phyloP scores from a whole-genome alignment of 208 protist species.

The Acanthamoeba healyi region DNA sequence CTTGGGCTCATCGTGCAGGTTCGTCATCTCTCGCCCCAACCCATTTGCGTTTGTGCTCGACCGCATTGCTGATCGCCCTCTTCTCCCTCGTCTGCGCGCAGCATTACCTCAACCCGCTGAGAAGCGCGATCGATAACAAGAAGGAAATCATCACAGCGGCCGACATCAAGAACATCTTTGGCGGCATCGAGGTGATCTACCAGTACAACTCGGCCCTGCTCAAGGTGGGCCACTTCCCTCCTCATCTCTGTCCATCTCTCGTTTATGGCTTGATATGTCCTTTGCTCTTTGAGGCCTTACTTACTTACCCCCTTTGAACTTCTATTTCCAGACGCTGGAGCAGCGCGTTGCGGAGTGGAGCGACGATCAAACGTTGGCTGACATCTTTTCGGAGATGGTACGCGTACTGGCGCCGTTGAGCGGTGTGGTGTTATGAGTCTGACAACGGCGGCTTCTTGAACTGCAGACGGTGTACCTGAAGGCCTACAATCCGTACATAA shows the following conservation, averaged over 20 bases:
- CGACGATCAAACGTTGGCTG: constrained; percentile 3
- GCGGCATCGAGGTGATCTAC: constrained; percentile 38
- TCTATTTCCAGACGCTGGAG: constrained; percentile 42
- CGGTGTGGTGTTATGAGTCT: background rate
- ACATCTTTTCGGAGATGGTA: constrained; percentile 61
- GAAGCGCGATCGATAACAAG: background rate
- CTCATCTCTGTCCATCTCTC: background rate
- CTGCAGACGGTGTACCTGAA: constrained; percentile 33
- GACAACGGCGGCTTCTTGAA: background rate
- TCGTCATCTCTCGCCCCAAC: too few relatives aligned
- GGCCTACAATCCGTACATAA: constrained; percentile 50
- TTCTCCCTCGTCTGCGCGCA: background rate
- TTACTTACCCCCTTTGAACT: background rate
- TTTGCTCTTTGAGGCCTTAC: background rate
- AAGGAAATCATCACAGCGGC: constrained; percentile 51
- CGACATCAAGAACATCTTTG: constrained; percentile 59
- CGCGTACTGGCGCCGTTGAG: background rate
- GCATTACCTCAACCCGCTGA: constrained; percentile 55
- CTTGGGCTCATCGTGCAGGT: background rate
- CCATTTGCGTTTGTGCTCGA: too few relatives aligned
- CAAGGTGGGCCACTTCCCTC: background rate
- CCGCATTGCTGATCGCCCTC: too few relatives aligned
- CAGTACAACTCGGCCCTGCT: constrained; percentile 33
- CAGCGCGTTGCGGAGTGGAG: constrained; percentile 25
- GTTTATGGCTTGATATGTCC: too few relatives aligned